These are phyloP conservation scores for Brassica hybrid DNA, from an alignment of 441 rosid genomes.

Conservation along the genomic window DNA sequence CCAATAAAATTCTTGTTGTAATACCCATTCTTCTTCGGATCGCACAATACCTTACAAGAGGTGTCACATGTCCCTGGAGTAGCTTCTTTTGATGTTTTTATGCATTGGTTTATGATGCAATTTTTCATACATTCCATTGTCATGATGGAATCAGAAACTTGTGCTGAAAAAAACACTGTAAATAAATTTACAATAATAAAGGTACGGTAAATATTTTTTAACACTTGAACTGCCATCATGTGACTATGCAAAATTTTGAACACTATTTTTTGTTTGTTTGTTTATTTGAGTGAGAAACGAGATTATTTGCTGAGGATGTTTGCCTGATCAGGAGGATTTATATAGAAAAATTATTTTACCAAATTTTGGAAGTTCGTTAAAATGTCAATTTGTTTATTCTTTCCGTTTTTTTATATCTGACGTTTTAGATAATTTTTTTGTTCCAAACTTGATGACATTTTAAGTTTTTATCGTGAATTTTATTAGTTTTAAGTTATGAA, in stretches of 20 bases:
- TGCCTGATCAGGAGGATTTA: background rate
- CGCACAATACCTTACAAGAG: background rate
- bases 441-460: background rate
- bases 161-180: background rate
- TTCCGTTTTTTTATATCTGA: background rate
- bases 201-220: background rate
- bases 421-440: background rate
- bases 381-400: background rate
- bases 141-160: background rate
- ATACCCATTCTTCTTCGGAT: background rate
- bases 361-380: background rate
- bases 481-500: background rate
- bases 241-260: background rate
- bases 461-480: background rate
- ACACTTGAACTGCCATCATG: background rate
- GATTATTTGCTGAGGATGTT: background rate
- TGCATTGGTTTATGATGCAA: background rate
- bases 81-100: background rate
- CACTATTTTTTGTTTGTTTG: background rate
- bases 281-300: background rate
- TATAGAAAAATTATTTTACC: background rate
- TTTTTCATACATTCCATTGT: background rate
- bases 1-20: background rate
- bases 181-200: background rate
- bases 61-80: background rate